phyloP scores from a whole-genome alignment of 192 early-diverging fungal genomes.

The Rhizophagus sp. region DNA sequence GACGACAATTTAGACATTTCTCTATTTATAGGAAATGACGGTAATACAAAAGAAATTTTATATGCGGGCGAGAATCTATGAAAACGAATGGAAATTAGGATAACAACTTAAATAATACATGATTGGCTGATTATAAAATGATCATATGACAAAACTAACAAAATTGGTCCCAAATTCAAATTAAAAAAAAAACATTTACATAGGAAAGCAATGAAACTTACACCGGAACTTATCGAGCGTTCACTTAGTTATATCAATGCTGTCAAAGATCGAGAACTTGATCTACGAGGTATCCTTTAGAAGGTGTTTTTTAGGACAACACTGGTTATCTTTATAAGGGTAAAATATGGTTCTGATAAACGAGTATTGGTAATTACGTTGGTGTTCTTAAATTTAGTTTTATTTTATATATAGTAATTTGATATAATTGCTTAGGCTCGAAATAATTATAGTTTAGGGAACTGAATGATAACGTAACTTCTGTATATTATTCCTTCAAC shows the following conservation, averaged over 20 bases:
- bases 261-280: slow-evolving; percentile 87
- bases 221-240: slow-evolving; percentile 68
- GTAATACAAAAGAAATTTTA: too few relatives aligned
- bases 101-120: not conserved
- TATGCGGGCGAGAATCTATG: too few relatives aligned
- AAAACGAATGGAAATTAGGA: too few relatives aligned
- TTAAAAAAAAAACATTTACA: too few relatives aligned
- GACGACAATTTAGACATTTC: too few relatives aligned
- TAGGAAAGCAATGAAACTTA: slow-evolving; percentile 63
- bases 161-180: not conserved
- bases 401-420: not conserved
- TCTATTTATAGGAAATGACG: too few relatives aligned
- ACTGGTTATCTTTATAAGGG: not conserved
- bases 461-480: not conserved
- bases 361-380: not conserved
- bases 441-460: not conserved
- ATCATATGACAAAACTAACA: not conserved
- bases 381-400: not conserved
- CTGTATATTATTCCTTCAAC: not conserved
- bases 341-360: not conserved
- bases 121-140: not conserved
- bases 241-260: slow-evolving; percentile 80
- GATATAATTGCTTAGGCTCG: not conserved
- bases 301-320: not conserved
- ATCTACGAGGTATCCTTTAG: slow-evolving; percentile 72